Base-by-base conservation (phyloP, 2,329 filamentous ascomycete species). In the Penicillium brasilianum region DNA sequence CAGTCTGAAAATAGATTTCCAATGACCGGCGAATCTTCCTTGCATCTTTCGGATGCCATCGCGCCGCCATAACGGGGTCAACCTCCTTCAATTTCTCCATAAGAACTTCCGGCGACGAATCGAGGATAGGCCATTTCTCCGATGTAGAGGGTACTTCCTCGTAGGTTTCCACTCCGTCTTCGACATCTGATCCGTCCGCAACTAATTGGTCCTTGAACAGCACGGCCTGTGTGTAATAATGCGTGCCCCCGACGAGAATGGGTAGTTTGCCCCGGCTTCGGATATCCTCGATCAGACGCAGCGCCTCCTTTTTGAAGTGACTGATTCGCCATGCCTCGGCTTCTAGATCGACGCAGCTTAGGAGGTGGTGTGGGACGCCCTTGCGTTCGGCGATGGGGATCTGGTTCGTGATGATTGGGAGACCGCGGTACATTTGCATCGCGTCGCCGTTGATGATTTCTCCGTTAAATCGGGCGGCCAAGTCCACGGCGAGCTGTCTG, bases 391-490 rank as follows among this genome's bases (percentile, higher is more conserved):
- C 83, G 0, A 73, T 55, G 0, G 91, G 87, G 60, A 98, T 90
- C 75, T 98, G 96, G 77, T 99, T 99, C 28, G 95, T 99, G 69
- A 98, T 94, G 65, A 98, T 89, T 5, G 95, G 93, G 46, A 99
- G 81, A 2, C 95, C 95, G 56, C 86, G 85, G 76, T 99, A 99
- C 79, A 99, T 88, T 76, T 99, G 95, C 93, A 99, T 97, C 41
- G 95, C 95, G 82, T 99, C 95, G 50, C 92, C 92, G 74, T 99
- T 99, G 79, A 99, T 93, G 55, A 99, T 86, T 77, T 99, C 95
- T 72, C 96, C 95, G 76, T 95, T 89, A 78, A 93, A 93, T 22
- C 85, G 87, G 44, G 84, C 84, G 0, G 96, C 95, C 55, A 99
- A 80, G 65, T 97, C 92, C 43, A 99, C 90, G 9, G 95, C 95